Percentiles rank a stretch among this genome's conserved stretches.
phyloP scores from a whole-genome alignment of 2,329 filamentous ascomycete species.

The Xylariaceae sp. region DNA sequence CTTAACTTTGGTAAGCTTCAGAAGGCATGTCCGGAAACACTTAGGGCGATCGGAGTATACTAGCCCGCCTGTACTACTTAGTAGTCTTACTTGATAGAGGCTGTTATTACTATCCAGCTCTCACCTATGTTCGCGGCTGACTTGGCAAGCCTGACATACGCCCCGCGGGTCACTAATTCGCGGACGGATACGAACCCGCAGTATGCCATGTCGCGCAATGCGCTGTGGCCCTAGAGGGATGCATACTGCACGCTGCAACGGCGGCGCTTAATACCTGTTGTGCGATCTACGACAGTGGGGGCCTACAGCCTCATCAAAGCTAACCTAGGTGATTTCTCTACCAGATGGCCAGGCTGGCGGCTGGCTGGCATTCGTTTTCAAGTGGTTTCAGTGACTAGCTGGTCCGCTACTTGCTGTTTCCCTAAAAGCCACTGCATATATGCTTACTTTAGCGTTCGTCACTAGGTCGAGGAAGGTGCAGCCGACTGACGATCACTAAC shows the following conservation, averaged over 20 bases:
- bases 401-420: conserved; percentile 5
- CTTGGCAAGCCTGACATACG: conserved; percentile 11
- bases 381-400: not conserved
- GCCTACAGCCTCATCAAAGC: conserved; percentile 13
- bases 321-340: not conserved
- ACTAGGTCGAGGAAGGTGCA: not conserved
- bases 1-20: no score
- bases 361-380: not conserved
- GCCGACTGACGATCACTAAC: conserved; percentile 4
- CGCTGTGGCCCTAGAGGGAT: no score
- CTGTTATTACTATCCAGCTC: conserved; percentile 9
- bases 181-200: conserved; percentile 7
- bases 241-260: conserved; percentile 12
- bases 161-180: conserved; percentile 2
- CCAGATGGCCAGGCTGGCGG: not conserved
- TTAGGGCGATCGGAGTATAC: no score
- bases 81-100: not conserved
- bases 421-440: conserved; percentile 2
- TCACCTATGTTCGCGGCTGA: conserved; percentile 14
- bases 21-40: no score
- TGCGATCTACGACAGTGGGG: conserved; percentile 8
- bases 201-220: conserved; percentile 4
- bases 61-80: no score
- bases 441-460: conserved; percentile 12
- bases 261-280: conserved; percentile 16